Evolutionary conservation across 2,329 filamentous ascomycete species (phyloP), one percentile per base, ranked within the genome.

Genomic region (Calonectria pseudoturangicola): DNA sequence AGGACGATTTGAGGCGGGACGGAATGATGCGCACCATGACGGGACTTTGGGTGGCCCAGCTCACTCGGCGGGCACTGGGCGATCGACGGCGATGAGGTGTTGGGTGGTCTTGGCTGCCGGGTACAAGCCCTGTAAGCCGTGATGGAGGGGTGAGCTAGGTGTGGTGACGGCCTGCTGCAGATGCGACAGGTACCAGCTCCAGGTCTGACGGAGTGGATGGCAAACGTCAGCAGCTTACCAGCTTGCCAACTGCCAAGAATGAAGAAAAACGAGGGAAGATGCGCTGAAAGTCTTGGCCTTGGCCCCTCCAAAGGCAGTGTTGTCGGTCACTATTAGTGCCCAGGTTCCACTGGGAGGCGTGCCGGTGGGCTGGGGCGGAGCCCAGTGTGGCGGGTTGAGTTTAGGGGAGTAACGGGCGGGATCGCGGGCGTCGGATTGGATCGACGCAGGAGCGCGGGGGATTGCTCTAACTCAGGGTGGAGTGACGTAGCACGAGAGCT

Each of bases 11-110:
- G 45, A 91, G 83, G 66, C 89, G 87, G 73, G 84, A 86, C 70
- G 89, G 89, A 73, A 91, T 87, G 80, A 91, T 90, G 81, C 89
- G 88, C 76, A 90, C 88, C 89, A 91, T 91, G 81, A 79, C 80
- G 76, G 62, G 58, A 45, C 41, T 63, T 63, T 63, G 39, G 58
- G 58, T 45, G 41, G 58, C 58, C 41, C 68, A 60, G 48, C 65
- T 67, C 65, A 43, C 60, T 45, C 15, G 58, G 58, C 58, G 41
- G 39, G 25, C 58, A 63, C 39, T 28, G 39, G 60, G 43, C 62
- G 68, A 70, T 70, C 68, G 60, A 60, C 68, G 60, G 62, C 27
- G 64, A 70, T 66, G 48, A 54, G 68, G 50, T 60, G 50, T 60
- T 58, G 58, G 65, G 48, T 54, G 63, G 30, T 51, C 48, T 51